Base-by-base conservation (phyloP, 768 basidiomycete species). In the Termitomyces sp. region DNA sequence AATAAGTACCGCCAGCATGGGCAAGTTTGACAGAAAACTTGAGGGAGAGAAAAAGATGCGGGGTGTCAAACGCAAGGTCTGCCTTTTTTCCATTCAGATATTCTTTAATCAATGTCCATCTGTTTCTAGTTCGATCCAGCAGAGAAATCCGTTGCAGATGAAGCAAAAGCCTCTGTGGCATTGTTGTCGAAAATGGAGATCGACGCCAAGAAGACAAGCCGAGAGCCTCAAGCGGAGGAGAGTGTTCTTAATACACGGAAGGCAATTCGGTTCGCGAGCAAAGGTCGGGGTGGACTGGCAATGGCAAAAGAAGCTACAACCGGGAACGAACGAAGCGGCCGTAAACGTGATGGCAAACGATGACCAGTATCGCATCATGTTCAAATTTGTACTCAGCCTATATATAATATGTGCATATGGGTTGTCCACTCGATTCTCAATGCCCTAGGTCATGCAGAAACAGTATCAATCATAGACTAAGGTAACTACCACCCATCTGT, bases 1-100 rank as follows among this genome's bases (percentile, higher is more conserved):
- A 56, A 74, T 77, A 28, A 93, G 93, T 58, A 99, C 97, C 0
- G 97, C 94, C 0, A 95, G 92, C 63, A 87, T 99, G 87, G 97
- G 97, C 60, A 87, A 82, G 62, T 99, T 97, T 63, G 96, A 98
- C 69, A 87, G 83, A 60, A 84, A 78, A 65, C 79, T 98, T 21
- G 88, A 95, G 50, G 95, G 95, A 12, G 97, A 99, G 71, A 89
- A 90, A 68, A 94, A 92, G 70, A 67, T 85, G 43, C 82, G 83
- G 35, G 93, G 94, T 6, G 73, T 94, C 45, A 98, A 98, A 75
- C 84, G 97, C 64, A 98, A 98, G 87, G 93, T 92, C 60, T 42
- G 75, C 65, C 38, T 0, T n/a, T 28, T 35, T 40, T 37, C 34
- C 14, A 28, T 41, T 28, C 11, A 48, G 2, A 10, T 28, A 9